A percentile compares a stretch with the other conserved stretches of the same genome.
Evolutionary conservation across 1,284 basidiomycete genomes (phyloP).

Genomic region (Pseudozyma tsukubaensis): DNA sequence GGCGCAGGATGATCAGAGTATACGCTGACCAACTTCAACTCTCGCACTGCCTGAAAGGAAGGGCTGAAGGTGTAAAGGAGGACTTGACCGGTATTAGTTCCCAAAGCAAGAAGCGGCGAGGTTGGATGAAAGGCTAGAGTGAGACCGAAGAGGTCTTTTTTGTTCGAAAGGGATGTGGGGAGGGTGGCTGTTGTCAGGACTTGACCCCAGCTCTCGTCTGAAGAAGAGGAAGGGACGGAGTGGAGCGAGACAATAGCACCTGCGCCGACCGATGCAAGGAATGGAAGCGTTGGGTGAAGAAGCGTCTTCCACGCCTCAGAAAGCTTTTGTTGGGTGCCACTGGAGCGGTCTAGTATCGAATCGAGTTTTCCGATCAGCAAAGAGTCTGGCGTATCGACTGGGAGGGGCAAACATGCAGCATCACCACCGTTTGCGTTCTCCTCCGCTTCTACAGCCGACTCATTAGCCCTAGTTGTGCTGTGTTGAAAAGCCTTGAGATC

Average conservation of each 20-base stretch:
- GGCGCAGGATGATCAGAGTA: constrained; percentile 42
- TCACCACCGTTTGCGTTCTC: neutral
- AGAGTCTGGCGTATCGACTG: constrained; percentile 12
- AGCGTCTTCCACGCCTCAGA: constrained; percentile 44
- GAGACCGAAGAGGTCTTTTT: constrained; percentile 36
- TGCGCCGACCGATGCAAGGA: constrained; percentile 35
- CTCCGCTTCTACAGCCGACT: neutral
- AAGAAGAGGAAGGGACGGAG: constrained; percentile 1
- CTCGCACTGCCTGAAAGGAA: neutral
- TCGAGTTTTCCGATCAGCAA: constrained; percentile 14
- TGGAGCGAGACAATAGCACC: constrained; percentile 29
- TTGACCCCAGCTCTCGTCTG: constrained; percentile 7
- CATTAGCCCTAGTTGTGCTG: neutral
- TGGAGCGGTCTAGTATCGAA: constrained; percentile 7
- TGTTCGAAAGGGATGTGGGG: constrained; percentile 1
- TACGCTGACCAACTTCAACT: constrained; percentile 1
- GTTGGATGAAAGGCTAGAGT: constrained; percentile 28
- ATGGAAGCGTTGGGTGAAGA: constrained; percentile 19
- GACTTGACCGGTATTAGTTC: constrained; percentile 27
- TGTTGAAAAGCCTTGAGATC: constrained; percentile 10
- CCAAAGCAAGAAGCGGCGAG: constrained; percentile 17
- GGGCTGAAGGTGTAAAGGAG: constrained; percentile 26
- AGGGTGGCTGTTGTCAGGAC: constrained; percentile 4
- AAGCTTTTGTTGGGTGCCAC: constrained; percentile 9
- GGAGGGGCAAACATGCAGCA: constrained; percentile 13